Base-by-base conservation (phyloP, 2,329 filamentous ascomycete genomes). In the Epichloe aotearoae region DNA sequence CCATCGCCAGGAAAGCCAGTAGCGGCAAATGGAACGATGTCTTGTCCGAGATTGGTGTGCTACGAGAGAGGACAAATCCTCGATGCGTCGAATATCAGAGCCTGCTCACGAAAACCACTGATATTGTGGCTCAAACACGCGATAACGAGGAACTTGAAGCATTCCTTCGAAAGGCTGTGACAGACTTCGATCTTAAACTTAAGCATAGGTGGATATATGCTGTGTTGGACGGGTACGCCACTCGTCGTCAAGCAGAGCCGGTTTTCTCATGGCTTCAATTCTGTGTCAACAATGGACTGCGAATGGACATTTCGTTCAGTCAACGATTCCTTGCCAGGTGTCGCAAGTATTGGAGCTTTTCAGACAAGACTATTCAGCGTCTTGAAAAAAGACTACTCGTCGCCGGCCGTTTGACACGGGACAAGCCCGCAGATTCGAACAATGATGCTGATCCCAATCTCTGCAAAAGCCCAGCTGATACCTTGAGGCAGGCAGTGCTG, bases 401-500 rank as follows among this genome's bases (percentile, higher is more conserved):
- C 15, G 19, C 11, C n/a, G 33, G 19, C 45, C 36, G 19, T 70
- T 49, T 64, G 77, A 12, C 68, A 70, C 17, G 20, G 19, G 30
- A 75, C 58, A 64, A 41, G 47, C 19, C 42, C 4, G 11, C 26
- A 4, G 6, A 12, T 17, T 4, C 5, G 26, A 20, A 11, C 37
- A 15, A n/a, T 7, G 30, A 7, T 20, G 26, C n/a, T 3, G 8
- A 14, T 36, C 3, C 12, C 6, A 11, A 33, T 38, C 19, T 5
- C 20, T 15, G 4, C 37, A 34, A n/a, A 5, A n/a, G 1, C 4
- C 36, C 47, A 2, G 12, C 17, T 4, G 14, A 44, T 26, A 12
- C 70, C 49, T 64, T 79, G 14, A 68, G 70, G n/a, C 62, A 77
- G 5, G 74, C 71, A 8, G 69, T 79, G 8, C 56, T 68, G 10